Percentiles rank a stretch among this genome's conserved stretches.
These are phyloP conservation scores for Suhomyces taliae DNA, from an alignment of 1,139 yeast genomes.

Conservation along the genomic window DNA sequence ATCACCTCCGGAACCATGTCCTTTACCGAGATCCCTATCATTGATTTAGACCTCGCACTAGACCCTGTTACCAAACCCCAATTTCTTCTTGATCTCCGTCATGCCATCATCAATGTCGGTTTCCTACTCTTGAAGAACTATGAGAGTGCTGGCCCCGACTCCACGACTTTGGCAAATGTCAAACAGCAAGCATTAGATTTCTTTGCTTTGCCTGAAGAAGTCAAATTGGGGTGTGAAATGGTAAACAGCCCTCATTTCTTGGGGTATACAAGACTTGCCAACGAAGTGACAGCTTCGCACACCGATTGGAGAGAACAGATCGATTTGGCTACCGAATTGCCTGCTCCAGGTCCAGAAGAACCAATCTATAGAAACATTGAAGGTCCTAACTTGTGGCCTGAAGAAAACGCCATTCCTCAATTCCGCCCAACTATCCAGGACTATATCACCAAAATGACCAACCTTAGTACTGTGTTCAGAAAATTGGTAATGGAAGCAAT, in stretches of 20 bases:
- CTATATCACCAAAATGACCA: slow-evolving; percentile 50
- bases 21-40: slow-evolving; percentile 32
- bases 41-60: slow-evolving; percentile 34
- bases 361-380: slow-evolving; percentile 59
- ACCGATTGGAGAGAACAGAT: slow-evolving; percentile 70
- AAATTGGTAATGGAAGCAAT: slow-evolving; percentile 55
- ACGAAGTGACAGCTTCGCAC: slow-evolving; percentile 60
- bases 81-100: slow-evolving; percentile 46
- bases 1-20: slow-evolving; percentile 17
- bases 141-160: slow-evolving; percentile 32
- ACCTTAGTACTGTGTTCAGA: slow-evolving; percentile 43
- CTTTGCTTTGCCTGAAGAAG: slow-evolving; percentile 53
- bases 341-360: slow-evolving; percentile 44
- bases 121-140: slow-evolving; percentile 56
- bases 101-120: slow-evolving; percentile 62
- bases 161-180: slow-evolving; percentile 38
- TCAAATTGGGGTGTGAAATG: slow-evolving; percentile 58
- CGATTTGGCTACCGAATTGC: slow-evolving; percentile 63
- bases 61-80: slow-evolving; percentile 41
- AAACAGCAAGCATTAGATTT: slow-evolving; percentile 46
- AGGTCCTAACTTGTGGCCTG: slow-evolving; percentile 69
- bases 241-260: slow-evolving; percentile 62
- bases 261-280: slow-evolving; percentile 66
- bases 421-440: slow-evolving; percentile 46
- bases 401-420: slow-evolving; percentile 45